Evolutionary conservation across 163 green algal genomes (phyloP), one percentile per base, ranked within the genome.

Genomic region (Scenedesmus sp.): DNA sequence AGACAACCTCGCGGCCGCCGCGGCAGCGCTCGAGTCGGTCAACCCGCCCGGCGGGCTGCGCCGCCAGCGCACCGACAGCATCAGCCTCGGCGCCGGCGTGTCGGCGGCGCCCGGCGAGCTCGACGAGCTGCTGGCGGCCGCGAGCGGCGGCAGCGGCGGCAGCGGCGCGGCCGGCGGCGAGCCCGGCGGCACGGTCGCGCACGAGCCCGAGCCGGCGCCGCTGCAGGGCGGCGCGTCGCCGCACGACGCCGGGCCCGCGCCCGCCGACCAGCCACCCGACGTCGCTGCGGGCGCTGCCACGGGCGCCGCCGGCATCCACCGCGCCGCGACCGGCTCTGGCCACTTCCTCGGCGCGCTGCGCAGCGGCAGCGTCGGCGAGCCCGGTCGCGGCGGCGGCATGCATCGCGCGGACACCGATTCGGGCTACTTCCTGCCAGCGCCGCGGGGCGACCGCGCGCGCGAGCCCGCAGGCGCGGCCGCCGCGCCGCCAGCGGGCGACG

Each of bases 1-100:
- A 50, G 65, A 51, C 51, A 64, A 76, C 34, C 51, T 76, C 33
- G 51, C 67, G n/a, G 67, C 67, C 22, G 67, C 67, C n/a, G 67
- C 28, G 28, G 67, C 18, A 2, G 48, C 48, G 17, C 47, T 76
- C 11, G 58, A 47, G 39, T 47, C 7, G 39, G 7, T 15, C 7
- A 6, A 47, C 7, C 39, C 6, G 39, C 6, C 7, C 39, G 39
- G 7, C 10, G 39, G 20, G 10, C 31, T 76, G 22, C 22, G 31
- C 1, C 6, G 67, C 11, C 67, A 42, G 22, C 33, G 31, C 51
- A 76, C 67, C 15, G 67, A 66, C 17, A 65, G 50, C 24, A 65
- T 76, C 67, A 76, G 67, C 33, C 51, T 76, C 15, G 28, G 33
- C 3, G 67, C 67, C 13, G 67, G 67, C 11, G n/a, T 64, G 3